These are phyloP conservation scores for Clarkia xantiana DNA, from an alignment of 345 rosid genomes.

Conservation along the genomic window DNA sequence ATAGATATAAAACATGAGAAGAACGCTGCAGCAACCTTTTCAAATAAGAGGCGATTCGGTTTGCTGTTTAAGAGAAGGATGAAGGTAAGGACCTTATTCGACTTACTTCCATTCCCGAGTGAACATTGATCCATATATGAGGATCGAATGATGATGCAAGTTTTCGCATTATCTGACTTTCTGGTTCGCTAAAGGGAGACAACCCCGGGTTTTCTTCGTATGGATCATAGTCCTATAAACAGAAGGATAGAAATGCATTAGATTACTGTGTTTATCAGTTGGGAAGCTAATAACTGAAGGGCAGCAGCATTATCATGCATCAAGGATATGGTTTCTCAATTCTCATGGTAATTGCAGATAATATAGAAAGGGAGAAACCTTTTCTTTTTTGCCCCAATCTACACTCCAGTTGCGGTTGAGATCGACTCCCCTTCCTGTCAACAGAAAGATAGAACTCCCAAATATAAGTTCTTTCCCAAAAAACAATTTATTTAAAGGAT, in stretches of 20 bases:
- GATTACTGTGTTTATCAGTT: too few species aligned
- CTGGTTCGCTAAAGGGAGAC: conserved; percentile 92
- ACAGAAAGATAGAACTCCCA: conserved; percentile 2
- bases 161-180: conserved; percentile 78
- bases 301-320: background rate
- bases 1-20: too few species aligned
- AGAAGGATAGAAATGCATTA: too few species aligned
- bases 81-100: background rate
- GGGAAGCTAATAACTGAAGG: background rate
- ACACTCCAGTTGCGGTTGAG: conserved; percentile 96
- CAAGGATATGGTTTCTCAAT: too few species aligned
- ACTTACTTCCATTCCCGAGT: conserved; percentile 92
- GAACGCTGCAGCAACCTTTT: too few species aligned
- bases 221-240: conserved; percentile 78
- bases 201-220: conserved; percentile 95
- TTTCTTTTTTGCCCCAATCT: conserved; percentile 97
- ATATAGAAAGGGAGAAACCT: conserved; percentile 27
- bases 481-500: background rate
- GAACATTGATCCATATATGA: conserved; percentile 90
- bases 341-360: background rate
- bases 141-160: conserved; percentile 86
- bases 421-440: conserved; percentile 93
- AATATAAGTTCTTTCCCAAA: background rate
- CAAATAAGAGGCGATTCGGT: too few species aligned
- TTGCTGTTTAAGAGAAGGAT: background rate